Percentiles rank a stretch among this genome's conserved stretches.
Evolutionary conservation across 2,329 filamentous ascomycete genomes (phyloP).

Genomic region (Cercospora canescens): DNA sequence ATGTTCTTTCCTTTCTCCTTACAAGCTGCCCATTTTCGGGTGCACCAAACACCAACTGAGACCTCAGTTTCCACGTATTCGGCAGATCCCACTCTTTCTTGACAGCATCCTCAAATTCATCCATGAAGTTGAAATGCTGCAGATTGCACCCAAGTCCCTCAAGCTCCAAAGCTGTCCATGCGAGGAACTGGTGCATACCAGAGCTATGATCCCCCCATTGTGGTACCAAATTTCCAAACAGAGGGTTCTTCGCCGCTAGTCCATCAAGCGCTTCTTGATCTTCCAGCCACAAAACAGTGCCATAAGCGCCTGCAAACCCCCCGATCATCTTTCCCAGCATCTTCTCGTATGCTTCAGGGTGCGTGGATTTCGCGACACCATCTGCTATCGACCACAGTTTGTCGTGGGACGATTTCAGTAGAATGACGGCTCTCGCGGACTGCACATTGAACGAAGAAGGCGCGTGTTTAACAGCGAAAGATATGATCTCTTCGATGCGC

Average conservation of each 20-base stretch:
- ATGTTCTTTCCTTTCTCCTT: conserved; percentile 31
- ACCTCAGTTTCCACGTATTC: conserved; percentile 70
- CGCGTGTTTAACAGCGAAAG: conserved; percentile 62
- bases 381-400: conserved; percentile 72
- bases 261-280: conserved; percentile 16
- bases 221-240: conserved; percentile 20
- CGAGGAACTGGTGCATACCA: conserved; percentile 44
- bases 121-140: conserved; percentile 34
- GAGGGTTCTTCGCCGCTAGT: conserved; percentile 19
- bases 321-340: conserved; percentile 51
- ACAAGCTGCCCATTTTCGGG: conserved; percentile 23
- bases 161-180: conserved; percentile 34
- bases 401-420: conserved; percentile 78
- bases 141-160: conserved; percentile 34
- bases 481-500: conserved; percentile 65
- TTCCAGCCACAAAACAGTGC: conserved; percentile 56
- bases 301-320: conserved; percentile 69
- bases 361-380: conserved; percentile 64
- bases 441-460: conserved; percentile 89
- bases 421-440: conserved; percentile 72
- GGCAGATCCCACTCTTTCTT: conserved; percentile 64
- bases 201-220: conserved; percentile 42
- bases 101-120: conserved; percentile 22
- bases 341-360: conserved; percentile 64
- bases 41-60: conserved; percentile 73